Percentiles rank a stretch among this genome's conserved stretches.
phyloP scores from a whole-genome alignment of 2,329 filamentous ascomycete genomes.

The Aspergillus terreus region DNA sequence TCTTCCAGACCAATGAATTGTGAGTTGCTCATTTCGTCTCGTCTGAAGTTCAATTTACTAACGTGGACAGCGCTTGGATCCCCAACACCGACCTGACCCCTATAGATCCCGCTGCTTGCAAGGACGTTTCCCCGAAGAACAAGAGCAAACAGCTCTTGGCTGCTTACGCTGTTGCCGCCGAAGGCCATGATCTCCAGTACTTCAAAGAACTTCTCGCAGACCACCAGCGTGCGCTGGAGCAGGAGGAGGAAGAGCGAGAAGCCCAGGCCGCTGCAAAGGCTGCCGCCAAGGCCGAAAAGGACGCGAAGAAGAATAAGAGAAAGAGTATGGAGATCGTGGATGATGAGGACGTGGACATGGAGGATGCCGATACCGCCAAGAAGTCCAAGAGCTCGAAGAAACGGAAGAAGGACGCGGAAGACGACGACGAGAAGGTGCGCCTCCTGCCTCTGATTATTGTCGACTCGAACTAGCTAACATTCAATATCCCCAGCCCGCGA shows the following conservation, averaged over 20 bases:
- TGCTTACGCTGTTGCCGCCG: constrained; percentile 75
- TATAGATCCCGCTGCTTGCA: constrained; percentile 69
- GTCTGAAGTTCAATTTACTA: constrained; percentile 8
- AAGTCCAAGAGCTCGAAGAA: constrained; percentile 64
- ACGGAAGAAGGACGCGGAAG: constrained; percentile 69
- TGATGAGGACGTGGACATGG: constrained; percentile 56
- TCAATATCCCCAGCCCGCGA: constrained; percentile 50
- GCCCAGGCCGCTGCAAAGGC: constrained; percentile 58
- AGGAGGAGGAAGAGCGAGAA: constrained; percentile 63
- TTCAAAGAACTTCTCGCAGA: constrained; percentile 75
- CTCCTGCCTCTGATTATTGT: neutral
- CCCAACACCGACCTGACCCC: constrained; percentile 77
- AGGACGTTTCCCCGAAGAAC: constrained; percentile 60
- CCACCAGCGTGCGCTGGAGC: constrained; percentile 54
- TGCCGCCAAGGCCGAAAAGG: constrained; percentile 51
- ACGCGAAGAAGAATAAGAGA: constrained; percentile 46
- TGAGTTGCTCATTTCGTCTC: constrained; percentile 50
- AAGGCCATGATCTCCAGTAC: constrained; percentile 71
- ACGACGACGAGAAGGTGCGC: constrained; percentile 62
- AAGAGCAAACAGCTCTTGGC: constrained; percentile 79
- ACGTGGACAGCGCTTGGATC: constrained; percentile 72
- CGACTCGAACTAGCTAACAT: constrained; percentile 3
- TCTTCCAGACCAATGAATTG: constrained; percentile 94
- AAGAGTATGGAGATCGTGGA: constrained; percentile 50
- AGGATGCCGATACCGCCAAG: constrained; percentile 45